Conservation (phyloP, 768 basidiomycete species). For the Suillus sp. region DNA sequence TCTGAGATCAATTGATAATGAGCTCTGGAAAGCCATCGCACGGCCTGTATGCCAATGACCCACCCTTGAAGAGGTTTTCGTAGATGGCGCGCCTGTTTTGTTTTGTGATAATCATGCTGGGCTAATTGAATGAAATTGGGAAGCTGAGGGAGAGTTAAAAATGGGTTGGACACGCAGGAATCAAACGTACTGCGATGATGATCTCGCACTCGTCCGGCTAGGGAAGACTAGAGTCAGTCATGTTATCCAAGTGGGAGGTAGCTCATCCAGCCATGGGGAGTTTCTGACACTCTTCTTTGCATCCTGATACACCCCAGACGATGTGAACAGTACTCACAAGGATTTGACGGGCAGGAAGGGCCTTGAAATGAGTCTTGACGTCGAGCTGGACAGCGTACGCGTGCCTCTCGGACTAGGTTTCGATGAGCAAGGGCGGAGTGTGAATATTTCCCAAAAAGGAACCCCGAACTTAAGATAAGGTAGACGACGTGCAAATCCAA, state of each 20-base stretch:
- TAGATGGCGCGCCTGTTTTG: constrained; percentile 94
- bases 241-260: constrained; percentile 30
- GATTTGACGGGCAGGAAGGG: constrained; percentile 22
- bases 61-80: constrained; percentile 99
- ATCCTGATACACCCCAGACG: constrained; percentile 14
- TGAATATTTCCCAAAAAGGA: constrained; percentile 16
- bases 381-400: constrained; percentile 36
- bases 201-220: constrained; percentile 40
- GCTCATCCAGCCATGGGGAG: constrained; percentile 37
- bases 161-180: background rate
- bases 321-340: constrained; percentile 25
- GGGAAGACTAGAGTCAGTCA: constrained; percentile 21
- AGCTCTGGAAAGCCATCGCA: constrained; percentile 4
- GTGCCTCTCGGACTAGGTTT: constrained; percentile 13
- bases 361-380: constrained; percentile 39
- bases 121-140: constrained; percentile 25
- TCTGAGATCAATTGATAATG: constrained; percentile 48
- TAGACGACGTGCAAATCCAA: background rate
- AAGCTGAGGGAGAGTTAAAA: constrained; percentile 28
- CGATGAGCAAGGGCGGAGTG: constrained; percentile 26
- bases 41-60: constrained; percentile 29
- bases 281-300: constrained; percentile 8
- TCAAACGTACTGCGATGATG: constrained; percentile 38
- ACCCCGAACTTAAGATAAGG: background rate
- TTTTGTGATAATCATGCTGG: constrained; percentile 96